phyloP scores from a whole-genome alignment of 1,284 basidiomycete genomes.

The Rhodotorula sp. region DNA sequence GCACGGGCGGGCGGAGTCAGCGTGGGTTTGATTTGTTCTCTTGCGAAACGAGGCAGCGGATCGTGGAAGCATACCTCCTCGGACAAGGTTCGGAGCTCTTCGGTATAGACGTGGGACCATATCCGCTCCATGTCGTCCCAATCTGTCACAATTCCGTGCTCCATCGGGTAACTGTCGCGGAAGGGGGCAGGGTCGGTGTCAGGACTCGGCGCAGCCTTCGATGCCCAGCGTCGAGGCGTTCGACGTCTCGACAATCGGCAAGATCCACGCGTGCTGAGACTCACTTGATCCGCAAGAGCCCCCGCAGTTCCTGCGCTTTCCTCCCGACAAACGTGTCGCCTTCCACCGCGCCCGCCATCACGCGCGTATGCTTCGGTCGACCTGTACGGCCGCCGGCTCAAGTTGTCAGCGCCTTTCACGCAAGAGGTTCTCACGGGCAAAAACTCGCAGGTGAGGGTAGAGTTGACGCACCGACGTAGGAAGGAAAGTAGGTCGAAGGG shows the following conservation, averaged over 20 bases:
- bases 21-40: not conserved
- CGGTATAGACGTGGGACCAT: constrained; percentile 94
- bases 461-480: constrained; percentile 69
- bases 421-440: constrained; percentile 17
- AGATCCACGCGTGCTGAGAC: not conserved
- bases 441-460: constrained; percentile 2
- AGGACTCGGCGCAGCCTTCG: too few relatives aligned
- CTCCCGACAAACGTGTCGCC: constrained; percentile 90
- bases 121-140: constrained; percentile 99
- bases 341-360: constrained; percentile 90
- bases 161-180: constrained; percentile 88
- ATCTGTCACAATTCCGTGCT: constrained; percentile 66
- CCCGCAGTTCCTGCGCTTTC: constrained; percentile 88
- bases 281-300: constrained; percentile 75
- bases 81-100: constrained; percentile 87
- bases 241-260: too few relatives aligned
- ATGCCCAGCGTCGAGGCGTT: not conserved
- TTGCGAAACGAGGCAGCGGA: not conserved
- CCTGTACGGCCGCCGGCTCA: constrained; percentile 55
- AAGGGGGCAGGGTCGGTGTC: not conserved
- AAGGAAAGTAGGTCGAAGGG: constrained; percentile 96
- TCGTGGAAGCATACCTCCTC: constrained; percentile 70
- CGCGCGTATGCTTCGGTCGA: constrained; percentile 88
- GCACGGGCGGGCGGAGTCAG: constrained; percentile 14
- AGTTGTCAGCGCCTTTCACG: not conserved